These are phyloP conservation scores for Colletotrichum salicis DNA, from an alignment of 2,329 filamentous ascomycete genomes.

Conservation along the genomic window DNA sequence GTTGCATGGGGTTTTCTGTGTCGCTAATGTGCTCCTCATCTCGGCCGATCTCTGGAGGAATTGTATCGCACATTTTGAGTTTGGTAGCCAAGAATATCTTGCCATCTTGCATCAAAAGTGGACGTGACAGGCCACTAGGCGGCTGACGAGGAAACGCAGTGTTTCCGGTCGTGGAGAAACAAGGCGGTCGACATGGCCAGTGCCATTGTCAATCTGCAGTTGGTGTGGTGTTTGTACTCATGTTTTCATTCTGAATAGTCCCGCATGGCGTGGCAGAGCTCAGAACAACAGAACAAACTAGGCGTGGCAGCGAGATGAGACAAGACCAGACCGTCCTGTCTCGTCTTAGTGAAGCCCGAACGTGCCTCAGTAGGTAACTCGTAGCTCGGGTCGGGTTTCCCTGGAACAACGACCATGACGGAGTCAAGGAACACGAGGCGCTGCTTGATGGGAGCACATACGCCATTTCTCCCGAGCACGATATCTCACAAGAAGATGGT, in stretches of 20 bases:
- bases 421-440: background rate
- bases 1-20: background rate
- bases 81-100: constrained; percentile 4
- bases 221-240: background rate
- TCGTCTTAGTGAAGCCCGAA: constrained; percentile 16
- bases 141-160: constrained; percentile 4
- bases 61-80: constrained; percentile 10
- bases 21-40: constrained; percentile 11
- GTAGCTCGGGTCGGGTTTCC: background rate
- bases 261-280: background rate
- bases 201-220: background rate
- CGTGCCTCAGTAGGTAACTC: background rate
- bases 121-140: constrained; percentile 11
- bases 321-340: constrained; percentile 19
- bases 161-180: constrained; percentile 8
- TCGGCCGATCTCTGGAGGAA: constrained; percentile 20
- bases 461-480: background rate
- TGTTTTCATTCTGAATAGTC: background rate
- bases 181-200: background rate
- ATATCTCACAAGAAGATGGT: background rate
- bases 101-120: constrained; percentile 17
- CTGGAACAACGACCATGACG: background rate
- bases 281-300: background rate
- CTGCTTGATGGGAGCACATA: constrained; percentile 5
- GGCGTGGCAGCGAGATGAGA: constrained; percentile 27